Percentiles rank a stretch among this genome's conserved stretches.
These are phyloP conservation scores for Pseudonitzschia delicatissima DNA, from an alignment of 108 stramenopile genomes.

Conservation along the genomic window DNA sequence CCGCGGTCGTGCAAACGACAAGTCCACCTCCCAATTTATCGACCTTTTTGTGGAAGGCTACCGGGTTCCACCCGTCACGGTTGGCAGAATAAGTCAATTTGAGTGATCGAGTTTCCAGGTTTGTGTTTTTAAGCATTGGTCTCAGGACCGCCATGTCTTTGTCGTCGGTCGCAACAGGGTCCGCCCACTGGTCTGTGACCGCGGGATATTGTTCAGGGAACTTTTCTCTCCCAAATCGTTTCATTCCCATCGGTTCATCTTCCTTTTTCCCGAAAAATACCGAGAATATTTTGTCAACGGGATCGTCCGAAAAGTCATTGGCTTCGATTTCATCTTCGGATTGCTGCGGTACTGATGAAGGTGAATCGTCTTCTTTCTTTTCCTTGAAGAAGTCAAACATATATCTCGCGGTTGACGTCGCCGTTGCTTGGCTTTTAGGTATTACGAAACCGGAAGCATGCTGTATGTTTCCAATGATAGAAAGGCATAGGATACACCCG, in stretches of 20 bases:
- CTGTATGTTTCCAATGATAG: neutral
- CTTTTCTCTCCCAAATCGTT: conserved; percentile 41
- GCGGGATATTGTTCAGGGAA: conserved; percentile 88
- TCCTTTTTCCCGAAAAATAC: conserved; percentile 85
- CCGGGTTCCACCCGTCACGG: conserved; percentile 74
- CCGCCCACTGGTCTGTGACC: conserved; percentile 62
- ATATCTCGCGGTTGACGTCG: conserved; percentile 2
- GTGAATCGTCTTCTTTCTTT: conserved; percentile 13
- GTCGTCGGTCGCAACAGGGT: conserved; percentile 61
- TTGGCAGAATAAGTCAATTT: conserved; percentile 78
- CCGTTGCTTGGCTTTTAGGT: neutral
- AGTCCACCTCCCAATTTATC: conserved; percentile 69
- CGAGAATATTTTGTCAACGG: conserved; percentile 81
- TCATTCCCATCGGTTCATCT: conserved; percentile 59
- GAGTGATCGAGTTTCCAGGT: conserved; percentile 64
- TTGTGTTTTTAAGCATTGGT: conserved; percentile 83
- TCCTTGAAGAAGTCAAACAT: conserved; percentile 35
- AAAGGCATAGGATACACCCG: neutral
- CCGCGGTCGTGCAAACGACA: conserved; percentile 39
- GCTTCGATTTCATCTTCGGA: neutral
- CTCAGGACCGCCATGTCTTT: conserved; percentile 62
- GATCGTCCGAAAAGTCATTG: conserved; percentile 51
- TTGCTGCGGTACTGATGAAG: neutral
- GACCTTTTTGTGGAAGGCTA: conserved; percentile 63
- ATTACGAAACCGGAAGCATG: neutral